Conservation (phyloP, 371 early-diverging fungal genomes). For the Coemansia sp. region DNA sequence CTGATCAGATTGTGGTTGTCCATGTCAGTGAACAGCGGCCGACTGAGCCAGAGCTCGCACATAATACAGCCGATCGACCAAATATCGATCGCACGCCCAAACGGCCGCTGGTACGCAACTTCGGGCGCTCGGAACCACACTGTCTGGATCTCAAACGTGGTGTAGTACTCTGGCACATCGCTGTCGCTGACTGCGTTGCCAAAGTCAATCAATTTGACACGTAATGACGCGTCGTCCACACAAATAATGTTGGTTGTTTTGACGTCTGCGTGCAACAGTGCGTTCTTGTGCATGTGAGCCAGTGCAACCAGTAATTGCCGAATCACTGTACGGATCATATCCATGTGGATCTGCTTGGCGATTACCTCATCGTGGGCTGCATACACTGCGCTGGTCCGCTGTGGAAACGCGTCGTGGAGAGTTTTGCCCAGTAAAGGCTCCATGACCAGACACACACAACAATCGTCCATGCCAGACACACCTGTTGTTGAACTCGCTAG, state of each 20-base stretch:
- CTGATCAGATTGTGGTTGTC: conserved; percentile 40
- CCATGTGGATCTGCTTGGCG: conserved; percentile 40
- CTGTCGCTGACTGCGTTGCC: conserved; percentile 48
- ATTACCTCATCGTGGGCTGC: conserved; percentile 28
- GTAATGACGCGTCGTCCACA: conserved; percentile 26
- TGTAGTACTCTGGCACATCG: conserved; percentile 47
- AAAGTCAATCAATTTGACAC: conserved; percentile 51
- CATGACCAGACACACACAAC: conserved; percentile 48
- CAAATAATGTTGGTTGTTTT: conserved; percentile 52
- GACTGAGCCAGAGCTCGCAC: conserved; percentile 52
- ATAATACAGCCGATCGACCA: conserved; percentile 53
- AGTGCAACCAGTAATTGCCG: conserved; percentile 46
- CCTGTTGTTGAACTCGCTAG: conserved; percentile 14
- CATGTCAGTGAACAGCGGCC: conserved; percentile 48
- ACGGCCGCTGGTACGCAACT: conserved; percentile 46
- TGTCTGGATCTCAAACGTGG: conserved; percentile 52
- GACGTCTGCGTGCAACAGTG: conserved; percentile 51
- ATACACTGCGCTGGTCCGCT: conserved; percentile 32
- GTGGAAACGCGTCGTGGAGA: conserved; percentile 43
- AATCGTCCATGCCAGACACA: not conserved
- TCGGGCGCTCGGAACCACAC: conserved; percentile 54
- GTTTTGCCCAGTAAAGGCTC: conserved; percentile 50
- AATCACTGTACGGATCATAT: conserved; percentile 41
- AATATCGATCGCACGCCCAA: conserved; percentile 51
- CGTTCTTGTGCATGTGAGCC: conserved; percentile 40